Base-by-base conservation (phyloP, 257 asterid species). In the Galeopsis tetrahit region DNA sequence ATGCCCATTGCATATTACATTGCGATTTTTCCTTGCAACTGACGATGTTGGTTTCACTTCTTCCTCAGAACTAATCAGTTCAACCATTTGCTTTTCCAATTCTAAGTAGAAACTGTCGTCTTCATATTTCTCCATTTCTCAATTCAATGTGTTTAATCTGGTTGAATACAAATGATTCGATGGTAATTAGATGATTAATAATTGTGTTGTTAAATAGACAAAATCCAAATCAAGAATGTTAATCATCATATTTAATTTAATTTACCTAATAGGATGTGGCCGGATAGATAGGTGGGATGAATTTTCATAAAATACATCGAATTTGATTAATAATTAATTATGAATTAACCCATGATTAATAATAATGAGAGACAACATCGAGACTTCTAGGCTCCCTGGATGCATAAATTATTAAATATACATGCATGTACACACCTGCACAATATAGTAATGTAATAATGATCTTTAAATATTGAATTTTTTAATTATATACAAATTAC, bases 101-200 rank as follows among this genome's bases (percentile, higher is more conserved):
- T 77, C 81, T 10, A 64, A n/a, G 49, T 77, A 77, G 5, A 70
- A 77, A 2, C 32, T 59, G 28, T 70, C 81, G 10, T 77, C 69
- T 13, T 76, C 80, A 13, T 48, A 75, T 51, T 63, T 15, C 49
- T 21, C 28, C 28, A 21, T 21, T 21, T 21, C 28, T 21, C 28
- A 21, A 21, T 21, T 21, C 28, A 21, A 21, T 21, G 1, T 21
- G 1, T 6, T 2, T 10, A n/a, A n/a, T n/a, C n/a, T n/a, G 10
- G 10, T 10, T 7, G 1, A 3, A 8, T 21, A 21, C 28, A 21
- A 21, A 21, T 63, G 6, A 44, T 31, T 11, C 2, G 39, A 33
- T 52, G 32, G 13, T 3, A 0, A n/a, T n/a, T n/a, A 5, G 17
- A 15, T 56, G 48, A 17, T 0, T 21, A 21, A 21, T 21, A 21